Evolutionary conservation across 2,329 filamentous ascomycete genomes (phyloP), one percentile per base, ranked within the genome.

Genomic region (Sporothrix brunneoviolacea): DNA sequence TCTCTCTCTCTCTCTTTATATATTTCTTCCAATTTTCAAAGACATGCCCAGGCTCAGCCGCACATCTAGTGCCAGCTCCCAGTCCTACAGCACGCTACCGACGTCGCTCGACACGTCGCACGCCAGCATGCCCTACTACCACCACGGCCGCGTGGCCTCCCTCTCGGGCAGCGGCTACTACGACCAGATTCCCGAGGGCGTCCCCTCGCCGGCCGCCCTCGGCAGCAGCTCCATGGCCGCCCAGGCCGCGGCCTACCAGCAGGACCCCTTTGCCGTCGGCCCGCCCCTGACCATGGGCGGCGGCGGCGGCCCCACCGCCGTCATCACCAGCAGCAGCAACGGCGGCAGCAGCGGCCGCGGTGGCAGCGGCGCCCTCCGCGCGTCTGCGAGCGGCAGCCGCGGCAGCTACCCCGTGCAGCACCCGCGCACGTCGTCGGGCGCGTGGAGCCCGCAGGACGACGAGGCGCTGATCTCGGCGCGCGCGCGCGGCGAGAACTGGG

Each of bases 401-500:
- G 54, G 55, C 8, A 52, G 49, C 48, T 65, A 61, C 7, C 68
- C 61, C 56, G 55, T 66, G 52, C 71, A 71, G 32, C 69, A 76
- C 57, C 46, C 40, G 12, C 76, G 80, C 42, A 70, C 79, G 21
- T 80, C 79, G 30, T 81, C 79, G 1, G 79, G 79, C 8, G 82
- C 83, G 1, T 95, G 89, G 89, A 84, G 79, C 28, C 71, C 77
- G 2, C 74, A 80, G 42, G 88, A 93, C 58, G 89, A 95, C 65
- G 77, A 85, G 59, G 80, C 80, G 33, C 77, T 95, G 38, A 73
- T 91, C 55, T 70, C 73, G 38, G 86, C 88, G 15, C 80, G 89
- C 48, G 79, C 84, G 42, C 80, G 83, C 60, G 86, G 86, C 21
- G 76, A 90, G 64, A 91, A 91, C 68, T 95, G 89, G 89, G 78